phyloP scores from a whole-genome alignment of 139 green algal genomes.

The Ettlia oleoabundans region DNA sequence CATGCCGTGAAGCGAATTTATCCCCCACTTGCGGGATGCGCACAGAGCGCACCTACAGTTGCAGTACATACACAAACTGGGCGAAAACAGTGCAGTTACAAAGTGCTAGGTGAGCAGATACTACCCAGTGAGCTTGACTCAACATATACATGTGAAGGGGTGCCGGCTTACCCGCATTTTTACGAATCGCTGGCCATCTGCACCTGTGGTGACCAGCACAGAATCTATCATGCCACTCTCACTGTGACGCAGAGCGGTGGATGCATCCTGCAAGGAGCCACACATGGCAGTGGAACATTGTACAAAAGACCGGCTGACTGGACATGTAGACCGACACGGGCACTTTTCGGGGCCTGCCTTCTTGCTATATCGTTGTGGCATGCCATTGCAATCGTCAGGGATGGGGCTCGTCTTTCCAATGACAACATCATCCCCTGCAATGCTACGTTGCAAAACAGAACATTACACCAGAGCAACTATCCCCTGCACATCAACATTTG shows the following conservation, averaged over 20 bases:
- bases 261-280: conserved; percentile 57
- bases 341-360: too few species aligned
- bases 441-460: not conserved
- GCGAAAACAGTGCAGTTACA: too few species aligned
- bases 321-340: too few species aligned
- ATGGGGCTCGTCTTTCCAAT: conserved; percentile 85
- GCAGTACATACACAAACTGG: too few species aligned
- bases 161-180: conserved; percentile 83
- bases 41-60: conserved; percentile 82
- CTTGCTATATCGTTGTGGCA: conserved; percentile 77
- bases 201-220: conserved; percentile 93
- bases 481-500: too few species aligned
- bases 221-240: conserved; percentile 85
- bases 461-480: too few species aligned
- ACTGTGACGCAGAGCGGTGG: conserved; percentile 64
- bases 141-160: too few species aligned
- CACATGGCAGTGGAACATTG: not conserved
- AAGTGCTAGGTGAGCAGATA: too few species aligned
- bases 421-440: conserved; percentile 77
- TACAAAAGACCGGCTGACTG: too few species aligned
- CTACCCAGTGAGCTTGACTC: too few species aligned
- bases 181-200: conserved; percentile 90
- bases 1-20: conserved; percentile 97
- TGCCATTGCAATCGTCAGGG: conserved; percentile 69
- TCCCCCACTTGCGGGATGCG: conserved; percentile 99